Conservation (phyloP, 2,329 filamentous ascomycete species). For the Aspergillus intermedius region DNA sequence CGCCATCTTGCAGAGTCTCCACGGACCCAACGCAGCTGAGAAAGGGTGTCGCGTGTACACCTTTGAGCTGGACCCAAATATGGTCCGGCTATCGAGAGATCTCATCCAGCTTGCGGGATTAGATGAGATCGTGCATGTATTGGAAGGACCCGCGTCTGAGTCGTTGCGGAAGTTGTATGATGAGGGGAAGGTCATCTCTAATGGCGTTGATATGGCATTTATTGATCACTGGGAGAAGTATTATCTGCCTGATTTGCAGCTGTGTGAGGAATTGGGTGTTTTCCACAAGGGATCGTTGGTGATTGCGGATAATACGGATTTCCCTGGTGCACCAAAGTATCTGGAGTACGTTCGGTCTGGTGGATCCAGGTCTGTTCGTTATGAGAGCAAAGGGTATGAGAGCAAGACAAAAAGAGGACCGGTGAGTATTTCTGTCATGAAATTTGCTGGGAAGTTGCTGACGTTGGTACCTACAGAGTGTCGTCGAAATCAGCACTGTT, state of each 20-base stretch:
- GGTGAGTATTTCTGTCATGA: slow-evolving; percentile 4
- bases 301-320: slow-evolving; percentile 36
- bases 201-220: slow-evolving; percentile 31
- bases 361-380: slow-evolving; percentile 14
- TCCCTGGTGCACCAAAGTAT: slow-evolving; percentile 38
- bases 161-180: slow-evolving; percentile 21
- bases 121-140: slow-evolving; percentile 25
- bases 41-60: slow-evolving; percentile 27
- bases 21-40: slow-evolving; percentile 7
- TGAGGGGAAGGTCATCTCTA: slow-evolving; percentile 19
- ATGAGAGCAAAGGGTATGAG: slow-evolving; percentile 16
- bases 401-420: slow-evolving; percentile 4
- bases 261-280: slow-evolving; percentile 28
- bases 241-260: slow-evolving; percentile 31
- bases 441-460: neutral
- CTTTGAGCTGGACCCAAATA: slow-evolving; percentile 28
- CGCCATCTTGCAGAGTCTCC: slow-evolving; percentile 19
- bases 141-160: slow-evolving; percentile 26
- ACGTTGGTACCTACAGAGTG: slow-evolving; percentile 8
- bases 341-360: slow-evolving; percentile 32
- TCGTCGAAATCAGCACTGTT: slow-evolving; percentile 16
- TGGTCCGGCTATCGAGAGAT: slow-evolving; percentile 25
- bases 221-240: slow-evolving; percentile 31
- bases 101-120: slow-evolving; percentile 30
- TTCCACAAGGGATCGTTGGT: slow-evolving; percentile 25